These are phyloP conservation scores for Ceratobasidium theobromae DNA, from an alignment of 1,284 basidiomycete genomes.

Conservation along the genomic window DNA sequence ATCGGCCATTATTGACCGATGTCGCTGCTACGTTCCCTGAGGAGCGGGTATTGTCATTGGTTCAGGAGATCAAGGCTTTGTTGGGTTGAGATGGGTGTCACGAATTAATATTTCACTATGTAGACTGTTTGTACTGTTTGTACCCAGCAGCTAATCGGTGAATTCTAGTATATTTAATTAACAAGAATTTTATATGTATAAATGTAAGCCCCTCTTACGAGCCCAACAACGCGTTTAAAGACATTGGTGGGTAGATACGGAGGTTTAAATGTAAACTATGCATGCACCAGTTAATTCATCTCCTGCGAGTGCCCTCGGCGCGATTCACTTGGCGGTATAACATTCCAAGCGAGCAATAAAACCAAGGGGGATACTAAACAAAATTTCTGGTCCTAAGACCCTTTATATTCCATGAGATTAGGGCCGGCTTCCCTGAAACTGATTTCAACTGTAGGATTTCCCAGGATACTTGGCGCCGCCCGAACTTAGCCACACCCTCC, in stretches of 20 bases:
- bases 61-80: conserved; percentile 51
- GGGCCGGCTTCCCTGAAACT: not conserved
- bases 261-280: conserved; percentile 29
- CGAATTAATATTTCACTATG: conserved; percentile 2
- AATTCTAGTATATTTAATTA: conserved; percentile 8
- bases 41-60: conserved; percentile 56
- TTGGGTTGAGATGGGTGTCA: conserved; percentile 14
- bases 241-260: conserved; percentile 28
- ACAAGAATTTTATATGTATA: not conserved
- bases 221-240: conserved; percentile 12
- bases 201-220: conserved; percentile 32
- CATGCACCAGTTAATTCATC: conserved; percentile 31
- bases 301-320: conserved; percentile 29
- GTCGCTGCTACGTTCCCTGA: conserved; percentile 56
- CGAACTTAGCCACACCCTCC: not conserved
- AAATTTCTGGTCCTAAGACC: conserved; percentile 1
- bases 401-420: no score
- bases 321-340: conserved; percentile 21
- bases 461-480: not conserved
- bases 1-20: conserved; percentile 48
- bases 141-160: not conserved
- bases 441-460: conserved; percentile 13
- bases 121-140: conserved; percentile 1
- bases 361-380: conserved; percentile 23
- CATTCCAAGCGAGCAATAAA: conserved; percentile 17